Evolutionary conservation across 2,329 filamentous ascomycete species (phyloP).

Genomic region (Myriosclerotinia duriaeana): DNA sequence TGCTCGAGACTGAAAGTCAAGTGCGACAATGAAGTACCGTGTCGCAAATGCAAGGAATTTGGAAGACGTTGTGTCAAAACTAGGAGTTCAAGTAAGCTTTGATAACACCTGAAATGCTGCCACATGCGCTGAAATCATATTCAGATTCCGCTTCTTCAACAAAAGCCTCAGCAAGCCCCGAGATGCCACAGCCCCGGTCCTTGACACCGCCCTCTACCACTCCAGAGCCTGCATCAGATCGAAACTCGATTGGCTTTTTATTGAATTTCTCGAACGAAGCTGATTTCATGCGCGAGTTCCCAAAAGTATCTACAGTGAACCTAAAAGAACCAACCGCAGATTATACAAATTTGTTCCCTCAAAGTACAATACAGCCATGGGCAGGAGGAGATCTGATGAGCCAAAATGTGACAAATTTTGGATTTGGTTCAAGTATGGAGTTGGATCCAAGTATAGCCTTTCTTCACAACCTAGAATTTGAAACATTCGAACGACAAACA

Average conservation of each 20-base stretch:
- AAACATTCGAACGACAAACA: slow-evolving; percentile 34
- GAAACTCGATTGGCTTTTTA: slow-evolving; percentile 40
- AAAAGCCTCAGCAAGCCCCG: slow-evolving; percentile 32
- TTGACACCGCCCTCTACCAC: slow-evolving; percentile 29
- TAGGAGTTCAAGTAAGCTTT: slow-evolving; percentile 29
- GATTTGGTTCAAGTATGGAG: slow-evolving; percentile 27
- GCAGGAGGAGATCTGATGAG: background rate
- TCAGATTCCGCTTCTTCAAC: slow-evolving; percentile 16
- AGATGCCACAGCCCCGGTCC: slow-evolving; percentile 25
- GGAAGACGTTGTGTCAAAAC: slow-evolving; percentile 39
- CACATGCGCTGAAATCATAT: slow-evolving; percentile 19
- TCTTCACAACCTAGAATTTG: slow-evolving; percentile 36
- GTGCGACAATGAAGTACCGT: slow-evolving; percentile 40
- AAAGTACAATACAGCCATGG: slow-evolving; percentile 25
- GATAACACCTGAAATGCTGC: background rate
- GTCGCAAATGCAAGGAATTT: slow-evolving; percentile 40
- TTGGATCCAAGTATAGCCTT: slow-evolving; percentile 30
- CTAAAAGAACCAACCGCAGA: slow-evolving; percentile 25
- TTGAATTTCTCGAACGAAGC: slow-evolving; percentile 37
- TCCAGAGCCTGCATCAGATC: slow-evolving; percentile 36
- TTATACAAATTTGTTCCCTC: slow-evolving; percentile 24
- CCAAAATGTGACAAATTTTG: slow-evolving; percentile 9
- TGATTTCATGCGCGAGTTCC: slow-evolving; percentile 39
- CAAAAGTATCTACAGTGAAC: slow-evolving; percentile 34
- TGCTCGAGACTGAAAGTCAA: slow-evolving; percentile 41